These are phyloP conservation scores for Malus sieversii DNA, from an alignment of 306 rosid species.

Conservation along the genomic window DNA sequence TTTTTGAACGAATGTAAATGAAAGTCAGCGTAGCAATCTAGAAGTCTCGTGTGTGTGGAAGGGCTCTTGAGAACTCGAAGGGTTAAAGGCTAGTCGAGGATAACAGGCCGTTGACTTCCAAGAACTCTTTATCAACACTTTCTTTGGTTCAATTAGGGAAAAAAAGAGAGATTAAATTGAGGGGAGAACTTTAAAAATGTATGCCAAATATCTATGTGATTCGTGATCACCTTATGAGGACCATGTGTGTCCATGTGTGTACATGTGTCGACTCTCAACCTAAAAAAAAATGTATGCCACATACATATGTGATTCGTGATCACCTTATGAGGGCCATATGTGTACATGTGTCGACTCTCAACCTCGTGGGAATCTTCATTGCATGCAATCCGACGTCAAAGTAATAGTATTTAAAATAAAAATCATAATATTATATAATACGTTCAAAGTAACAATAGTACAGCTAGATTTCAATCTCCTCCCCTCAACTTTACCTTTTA, in stretches of 20 bases:
- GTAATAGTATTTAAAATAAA: too few species aligned
- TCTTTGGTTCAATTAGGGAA: too few species aligned
- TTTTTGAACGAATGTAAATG: not conserved
- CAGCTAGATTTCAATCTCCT: too few species aligned
- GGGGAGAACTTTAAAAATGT: not conserved
- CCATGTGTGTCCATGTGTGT: not conserved
- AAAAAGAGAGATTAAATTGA: too few species aligned
- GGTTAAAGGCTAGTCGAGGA: not conserved
- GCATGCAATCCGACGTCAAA: too few species aligned
- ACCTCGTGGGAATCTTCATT: not conserved
- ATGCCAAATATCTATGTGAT: not conserved
- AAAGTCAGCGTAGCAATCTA: too few species aligned
- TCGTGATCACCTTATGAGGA: not conserved
- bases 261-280: not conserved
- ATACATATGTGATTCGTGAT: not conserved
- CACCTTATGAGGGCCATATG: not conserved
- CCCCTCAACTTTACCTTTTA: not conserved
- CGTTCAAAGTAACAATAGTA: too few species aligned
- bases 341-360: not conserved
- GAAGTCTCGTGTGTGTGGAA: not conserved
- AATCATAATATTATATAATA: too few species aligned
- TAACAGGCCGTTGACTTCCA: not conserved
- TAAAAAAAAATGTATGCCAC: not conserved
- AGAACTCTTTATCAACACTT: not conserved
- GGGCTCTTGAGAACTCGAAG: not conserved